Evolutionary conservation across 441 rosid genomes (phyloP).

Genomic region (Mallotus repandus): DNA sequence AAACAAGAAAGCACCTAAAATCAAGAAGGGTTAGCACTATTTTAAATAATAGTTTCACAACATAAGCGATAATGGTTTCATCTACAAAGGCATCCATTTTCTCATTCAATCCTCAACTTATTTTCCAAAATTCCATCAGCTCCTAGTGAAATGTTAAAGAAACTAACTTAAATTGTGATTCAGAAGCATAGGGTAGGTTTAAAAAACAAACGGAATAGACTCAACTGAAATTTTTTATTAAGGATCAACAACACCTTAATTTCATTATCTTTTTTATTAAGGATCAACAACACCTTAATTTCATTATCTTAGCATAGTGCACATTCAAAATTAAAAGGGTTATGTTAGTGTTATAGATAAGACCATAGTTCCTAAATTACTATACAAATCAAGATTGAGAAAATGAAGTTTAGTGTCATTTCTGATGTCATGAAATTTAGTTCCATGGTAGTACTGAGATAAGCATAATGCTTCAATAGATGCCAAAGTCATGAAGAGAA

Average conservation of each 20-base stretch:
- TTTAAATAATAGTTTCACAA: neutral
- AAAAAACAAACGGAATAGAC: neutral
- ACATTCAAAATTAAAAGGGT: no score
- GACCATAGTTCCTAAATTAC: neutral
- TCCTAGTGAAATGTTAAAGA: neutral
- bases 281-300: neutral
- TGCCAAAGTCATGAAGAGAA: conserved; percentile 5
- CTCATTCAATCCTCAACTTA: neutral
- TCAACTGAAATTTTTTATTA: neutral
- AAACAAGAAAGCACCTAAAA: no score
- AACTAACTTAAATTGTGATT: neutral
- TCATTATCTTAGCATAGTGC: neutral
- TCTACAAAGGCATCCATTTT: neutral
- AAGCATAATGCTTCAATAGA: conserved; percentile 1
- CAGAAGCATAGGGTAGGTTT: neutral
- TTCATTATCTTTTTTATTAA: neutral
- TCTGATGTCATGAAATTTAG: neutral
- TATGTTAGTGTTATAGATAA: neutral
- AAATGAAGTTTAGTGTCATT: no score
- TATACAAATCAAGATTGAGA: no score
- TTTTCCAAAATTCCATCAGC: neutral
- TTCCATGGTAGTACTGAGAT: neutral
- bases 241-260: neutral
- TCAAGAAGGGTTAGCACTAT: no score
- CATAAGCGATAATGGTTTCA: neutral